Conservation (phyloP, 306 rosid genomes). For the Corylus heterophylla region DNA sequence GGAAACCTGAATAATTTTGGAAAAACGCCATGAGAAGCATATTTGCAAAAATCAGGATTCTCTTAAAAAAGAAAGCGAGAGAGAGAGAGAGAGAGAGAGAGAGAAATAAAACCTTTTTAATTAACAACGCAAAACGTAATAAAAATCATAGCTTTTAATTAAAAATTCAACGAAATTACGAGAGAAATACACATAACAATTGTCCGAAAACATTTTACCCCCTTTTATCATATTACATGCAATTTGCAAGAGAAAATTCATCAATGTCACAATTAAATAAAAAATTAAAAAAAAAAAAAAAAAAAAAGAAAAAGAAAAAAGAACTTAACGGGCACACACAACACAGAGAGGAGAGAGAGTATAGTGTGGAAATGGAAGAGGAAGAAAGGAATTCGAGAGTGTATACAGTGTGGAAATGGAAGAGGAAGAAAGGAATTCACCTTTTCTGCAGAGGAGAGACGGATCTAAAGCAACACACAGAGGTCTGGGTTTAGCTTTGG, state of each 20-base stretch:
- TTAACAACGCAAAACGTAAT: slow-evolving; percentile 1
- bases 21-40: slow-evolving; percentile 3
- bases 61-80: no score
- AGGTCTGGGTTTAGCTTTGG: background rate
- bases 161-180: background rate
- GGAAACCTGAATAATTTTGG: slow-evolving; percentile 5
- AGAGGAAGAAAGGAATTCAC: slow-evolving; percentile 1
- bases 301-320: no score
- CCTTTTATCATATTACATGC: background rate
- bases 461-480: slow-evolving; percentile 25
- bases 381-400: background rate
- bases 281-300: no score
- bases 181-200: background rate
- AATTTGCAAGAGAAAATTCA: no score
- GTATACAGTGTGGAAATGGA: background rate
- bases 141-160: slow-evolving; percentile 3
- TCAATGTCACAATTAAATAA: no score
- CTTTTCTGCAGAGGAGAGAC: slow-evolving; percentile 14
- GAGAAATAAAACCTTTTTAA: background rate
- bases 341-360: background rate
- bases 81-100: no score
- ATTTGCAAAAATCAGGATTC: no score
- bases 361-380: background rate
- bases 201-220: background rate
- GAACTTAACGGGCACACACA: background rate